phyloP scores from a whole-genome alignment of 108 stramenopile species.

The Licmophora abbreviata region DNA sequence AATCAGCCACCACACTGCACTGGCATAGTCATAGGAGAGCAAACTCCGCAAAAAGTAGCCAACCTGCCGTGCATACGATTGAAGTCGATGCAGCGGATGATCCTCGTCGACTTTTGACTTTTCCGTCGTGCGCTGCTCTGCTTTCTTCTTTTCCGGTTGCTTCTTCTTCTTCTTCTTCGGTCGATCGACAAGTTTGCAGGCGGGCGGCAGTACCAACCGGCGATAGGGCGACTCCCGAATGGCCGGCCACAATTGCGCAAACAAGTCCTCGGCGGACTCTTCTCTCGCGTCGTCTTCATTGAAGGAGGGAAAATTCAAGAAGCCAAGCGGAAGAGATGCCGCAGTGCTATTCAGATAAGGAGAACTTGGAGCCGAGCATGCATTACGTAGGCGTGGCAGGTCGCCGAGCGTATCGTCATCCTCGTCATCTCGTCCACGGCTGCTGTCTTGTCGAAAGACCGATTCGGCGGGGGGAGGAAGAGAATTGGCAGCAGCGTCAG shows the following conservation, averaged over 20 bases:
- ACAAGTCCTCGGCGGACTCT: conserved; percentile 58
- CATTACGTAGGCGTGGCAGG: too few relatives aligned
- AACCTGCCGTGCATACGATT: conserved; percentile 1
- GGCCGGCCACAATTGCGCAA: conserved; percentile 47
- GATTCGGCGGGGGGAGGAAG: too few relatives aligned
- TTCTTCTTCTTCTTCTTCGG: conserved; percentile 5
- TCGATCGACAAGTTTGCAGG: conserved; percentile 46
- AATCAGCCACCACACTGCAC: conserved; percentile 29
- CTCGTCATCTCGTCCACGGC: too few relatives aligned
- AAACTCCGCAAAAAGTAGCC: not conserved
- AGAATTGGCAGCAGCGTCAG: too few relatives aligned
- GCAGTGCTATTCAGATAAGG: too few relatives aligned
- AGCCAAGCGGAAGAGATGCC: too few relatives aligned
- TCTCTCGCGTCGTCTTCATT: conserved; percentile 20
- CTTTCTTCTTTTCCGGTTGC: conserved; percentile 2
- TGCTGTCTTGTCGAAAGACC: too few relatives aligned
- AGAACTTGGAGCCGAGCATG: too few relatives aligned
- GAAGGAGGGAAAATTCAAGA: too few relatives aligned
- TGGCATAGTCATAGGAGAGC: conserved; percentile 24
- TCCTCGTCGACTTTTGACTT: not conserved
- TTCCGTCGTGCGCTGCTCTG: not conserved
- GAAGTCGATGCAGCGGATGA: conserved; percentile 1
- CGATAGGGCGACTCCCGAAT: conserved; percentile 43
- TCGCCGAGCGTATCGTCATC: too few relatives aligned
- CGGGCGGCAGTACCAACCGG: conserved; percentile 55